phyloP scores from a whole-genome alignment of 176 grass and related monocot genomes.

The Puccinellia tenuiflora region DNA sequence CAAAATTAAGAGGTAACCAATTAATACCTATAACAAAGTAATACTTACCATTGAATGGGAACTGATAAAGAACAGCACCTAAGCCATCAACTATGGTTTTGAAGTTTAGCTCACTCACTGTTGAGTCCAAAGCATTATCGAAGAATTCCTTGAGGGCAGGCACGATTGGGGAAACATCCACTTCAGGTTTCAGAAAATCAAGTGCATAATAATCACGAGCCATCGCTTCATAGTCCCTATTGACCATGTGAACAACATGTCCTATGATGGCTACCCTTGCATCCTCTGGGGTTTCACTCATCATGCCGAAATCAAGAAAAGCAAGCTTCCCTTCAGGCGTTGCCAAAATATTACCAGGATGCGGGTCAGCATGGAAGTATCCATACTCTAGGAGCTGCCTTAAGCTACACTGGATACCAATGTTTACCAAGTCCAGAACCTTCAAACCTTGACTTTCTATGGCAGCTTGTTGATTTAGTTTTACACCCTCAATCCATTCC shows the following conservation, averaged over 20 bases:
- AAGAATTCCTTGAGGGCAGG: conserved; percentile 88
- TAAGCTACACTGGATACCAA: conserved; percentile 95
- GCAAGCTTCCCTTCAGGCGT: conserved; percentile 91
- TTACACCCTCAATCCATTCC: conserved; percentile 95
- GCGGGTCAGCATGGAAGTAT: conserved; percentile 91
- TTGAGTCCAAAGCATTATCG: conserved; percentile 87
- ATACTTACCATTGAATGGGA: conserved; percentile 85
- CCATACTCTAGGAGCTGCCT: conserved; percentile 94
- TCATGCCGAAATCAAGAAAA: conserved; percentile 99
- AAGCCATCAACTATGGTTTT: conserved; percentile 93
- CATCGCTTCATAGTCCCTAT: conserved; percentile 96
- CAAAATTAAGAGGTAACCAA: background rate
- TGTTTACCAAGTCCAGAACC: conserved; percentile 79
- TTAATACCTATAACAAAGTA: conserved; percentile 1
- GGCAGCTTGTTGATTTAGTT: conserved; percentile 80
- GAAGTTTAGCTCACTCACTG: conserved; percentile 98
- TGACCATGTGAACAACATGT: conserved; percentile 96
- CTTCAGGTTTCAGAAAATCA: conserved; percentile 69
- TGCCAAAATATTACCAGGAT: conserved; percentile 94
- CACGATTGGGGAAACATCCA: conserved; percentile 90
- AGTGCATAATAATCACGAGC: conserved; percentile 94
- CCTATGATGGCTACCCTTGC: conserved; percentile 92
- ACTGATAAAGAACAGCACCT: conserved; percentile 89
- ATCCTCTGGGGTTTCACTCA: conserved; percentile 97
- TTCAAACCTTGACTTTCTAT: conserved; percentile 89